Conservation (phyloP, 1,139 yeast genomes). For the Magnusiomyces tetraspermus region DNA sequence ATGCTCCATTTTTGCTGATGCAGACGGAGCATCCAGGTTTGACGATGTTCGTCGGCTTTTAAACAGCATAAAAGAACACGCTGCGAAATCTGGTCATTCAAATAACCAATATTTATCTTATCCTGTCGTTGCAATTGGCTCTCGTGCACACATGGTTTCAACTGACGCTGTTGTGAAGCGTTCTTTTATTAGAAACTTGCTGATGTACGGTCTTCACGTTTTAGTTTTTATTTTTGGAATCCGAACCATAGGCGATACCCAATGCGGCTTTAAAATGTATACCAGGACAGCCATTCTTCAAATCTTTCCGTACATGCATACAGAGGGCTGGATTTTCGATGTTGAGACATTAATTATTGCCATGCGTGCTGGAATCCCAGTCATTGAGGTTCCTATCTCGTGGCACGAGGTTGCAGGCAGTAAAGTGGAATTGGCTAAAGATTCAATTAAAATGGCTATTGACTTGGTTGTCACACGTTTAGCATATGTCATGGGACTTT, state of each 20-base stretch:
- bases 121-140: conserved; percentile 74
- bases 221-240: conserved; percentile 84
- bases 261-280: conserved; percentile 93
- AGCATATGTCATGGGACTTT: conserved; percentile 80
- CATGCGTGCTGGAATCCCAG: conserved; percentile 53
- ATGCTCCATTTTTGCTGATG: conserved; percentile 83
- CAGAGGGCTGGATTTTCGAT: conserved; percentile 97
- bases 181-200: conserved; percentile 73
- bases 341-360: conserved; percentile 85
- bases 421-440: conserved; percentile 84
- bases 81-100: conserved; percentile 18
- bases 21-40: conserved; percentile 92
- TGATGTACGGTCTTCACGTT: conserved; percentile 89
- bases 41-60: conserved; percentile 54
- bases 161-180: conserved; percentile 95
- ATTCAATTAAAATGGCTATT: conserved; percentile 89
- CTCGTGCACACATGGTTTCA: conserved; percentile 93
- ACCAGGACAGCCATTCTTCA: conserved; percentile 52
- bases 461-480: conserved; percentile 84
- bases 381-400: conserved; percentile 73
- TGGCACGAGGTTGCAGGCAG: conserved; percentile 98
- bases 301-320: conserved; percentile 87
- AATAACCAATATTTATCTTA: not conserved
- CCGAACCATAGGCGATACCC: conserved; percentile 79
- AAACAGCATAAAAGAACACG: conserved; percentile 34